Conservation (phyloP, 495 filamentous ascomycete genomes). For the Trichoderma erinaceum region DNA sequence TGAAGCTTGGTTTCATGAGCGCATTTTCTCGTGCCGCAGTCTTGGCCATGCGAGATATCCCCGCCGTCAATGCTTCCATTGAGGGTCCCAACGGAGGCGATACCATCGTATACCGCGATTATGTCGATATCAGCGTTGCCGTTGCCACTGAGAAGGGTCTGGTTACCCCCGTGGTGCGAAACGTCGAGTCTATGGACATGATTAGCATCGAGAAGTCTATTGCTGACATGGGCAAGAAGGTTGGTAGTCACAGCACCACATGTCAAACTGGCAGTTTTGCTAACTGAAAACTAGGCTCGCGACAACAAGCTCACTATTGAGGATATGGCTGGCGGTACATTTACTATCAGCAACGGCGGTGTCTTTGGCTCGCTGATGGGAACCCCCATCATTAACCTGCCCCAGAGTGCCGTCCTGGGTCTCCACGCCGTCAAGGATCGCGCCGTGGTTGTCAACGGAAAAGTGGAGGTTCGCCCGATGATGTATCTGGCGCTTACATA, state of each 20-base stretch:
- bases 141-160: constrained; percentile 97
- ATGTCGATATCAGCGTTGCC: constrained; percentile 95
- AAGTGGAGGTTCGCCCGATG: constrained; percentile 93
- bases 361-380: constrained; percentile 68
- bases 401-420: constrained; percentile 90
- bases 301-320: constrained; percentile 97
- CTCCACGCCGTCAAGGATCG: constrained; percentile 98
- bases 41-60: constrained; percentile 88
- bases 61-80: constrained; percentile 95
- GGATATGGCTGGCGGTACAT: constrained; percentile 98
- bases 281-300: constrained; percentile 56
- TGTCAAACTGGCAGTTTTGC: constrained; percentile 7
- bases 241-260: constrained; percentile 23
- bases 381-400: constrained; percentile 98
- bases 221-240: constrained; percentile 93
- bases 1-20: constrained; percentile 98
- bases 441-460: constrained; percentile 81
- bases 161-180: constrained; percentile 93
- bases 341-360: constrained; percentile 92
- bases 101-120: constrained; percentile 96
- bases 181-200: constrained; percentile 80
- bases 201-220: constrained; percentile 88
- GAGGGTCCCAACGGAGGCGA: constrained; percentile 92
- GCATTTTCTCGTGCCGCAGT: constrained; percentile 90
- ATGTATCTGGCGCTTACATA: constrained; percentile 98